phyloP scores from a whole-genome alignment of 768 basidiomycete species.

The Tylopilus sp. region DNA sequence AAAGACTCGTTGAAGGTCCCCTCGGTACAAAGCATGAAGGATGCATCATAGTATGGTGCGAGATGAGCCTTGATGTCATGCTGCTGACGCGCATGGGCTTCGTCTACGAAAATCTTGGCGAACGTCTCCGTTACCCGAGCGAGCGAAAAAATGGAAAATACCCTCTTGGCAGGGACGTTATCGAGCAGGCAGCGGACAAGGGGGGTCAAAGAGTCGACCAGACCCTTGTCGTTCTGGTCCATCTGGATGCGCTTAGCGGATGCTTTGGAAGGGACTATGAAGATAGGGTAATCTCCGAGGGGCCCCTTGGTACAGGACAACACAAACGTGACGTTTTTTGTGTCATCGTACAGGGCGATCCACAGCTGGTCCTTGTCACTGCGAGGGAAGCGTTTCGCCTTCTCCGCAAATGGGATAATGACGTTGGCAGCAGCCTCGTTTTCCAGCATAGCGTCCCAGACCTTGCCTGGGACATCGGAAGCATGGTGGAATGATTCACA shows the following conservation, averaged over 20 bases:
- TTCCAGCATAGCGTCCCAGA: constrained; percentile 28
- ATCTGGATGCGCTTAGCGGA: not conserved
- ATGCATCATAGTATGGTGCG: constrained; percentile 59
- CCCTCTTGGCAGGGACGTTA: constrained; percentile 4
- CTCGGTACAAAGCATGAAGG: constrained; percentile 51
- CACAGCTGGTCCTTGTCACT: constrained; percentile 19
- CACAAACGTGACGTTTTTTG: constrained; percentile 7
- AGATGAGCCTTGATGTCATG: constrained; percentile 24
- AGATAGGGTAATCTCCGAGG: constrained; percentile 7
- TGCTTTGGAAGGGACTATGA: constrained; percentile 14
- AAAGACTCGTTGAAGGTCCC: constrained; percentile 29
- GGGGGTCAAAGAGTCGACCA: not conserved
- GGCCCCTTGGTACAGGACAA: constrained; percentile 6
- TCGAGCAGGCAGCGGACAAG: constrained; percentile 12
- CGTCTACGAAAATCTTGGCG: constrained; percentile 33
- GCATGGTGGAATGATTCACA: constrained; percentile 6
- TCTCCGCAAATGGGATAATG: constrained; percentile 37
- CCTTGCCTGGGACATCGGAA: constrained; percentile 14
- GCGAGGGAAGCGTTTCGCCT: constrained; percentile 11
- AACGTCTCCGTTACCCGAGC: constrained; percentile 45
- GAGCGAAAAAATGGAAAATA: constrained; percentile 64
- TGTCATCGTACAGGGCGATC: constrained; percentile 26
- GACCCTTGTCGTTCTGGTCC: not conserved
- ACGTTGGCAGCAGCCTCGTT: constrained; percentile 37
- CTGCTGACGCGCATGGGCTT: constrained; percentile 32